A percentile compares a stretch with the other conserved stretches of the same genome.
Conservation (phyloP, 768 basidiomycete species). For the Phylloporus arenicola region DNA sequence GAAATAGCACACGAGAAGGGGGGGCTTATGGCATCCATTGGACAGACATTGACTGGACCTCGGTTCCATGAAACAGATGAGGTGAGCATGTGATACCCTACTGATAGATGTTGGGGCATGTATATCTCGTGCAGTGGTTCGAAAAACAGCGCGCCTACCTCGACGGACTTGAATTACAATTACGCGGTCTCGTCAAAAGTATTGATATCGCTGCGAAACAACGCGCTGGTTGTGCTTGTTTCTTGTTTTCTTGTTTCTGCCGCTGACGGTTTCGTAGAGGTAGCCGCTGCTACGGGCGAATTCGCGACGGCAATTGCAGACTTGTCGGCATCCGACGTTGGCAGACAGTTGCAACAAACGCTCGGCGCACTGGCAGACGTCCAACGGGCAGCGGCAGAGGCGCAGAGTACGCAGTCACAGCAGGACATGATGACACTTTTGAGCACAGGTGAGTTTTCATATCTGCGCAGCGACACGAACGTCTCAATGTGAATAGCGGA, state of each 20-base stretch:
- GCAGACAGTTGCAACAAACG: constrained; percentile 63
- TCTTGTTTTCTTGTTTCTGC: not conserved
- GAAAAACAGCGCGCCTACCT: constrained; percentile 81
- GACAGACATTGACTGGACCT: constrained; percentile 71
- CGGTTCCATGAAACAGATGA: constrained; percentile 88
- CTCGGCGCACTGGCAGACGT: constrained; percentile 70
- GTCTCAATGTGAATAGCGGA: constrained; percentile 46
- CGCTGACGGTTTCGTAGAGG: constrained; percentile 39
- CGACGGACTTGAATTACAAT: constrained; percentile 85
- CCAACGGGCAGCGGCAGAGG: constrained; percentile 65
- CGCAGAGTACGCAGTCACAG: constrained; percentile 69
- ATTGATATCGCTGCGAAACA: constrained; percentile 84
- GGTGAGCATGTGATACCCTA: constrained; percentile 33
- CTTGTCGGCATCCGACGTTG: constrained; percentile 72
- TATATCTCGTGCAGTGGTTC: constrained; percentile 68
- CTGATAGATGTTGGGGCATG: not conserved
- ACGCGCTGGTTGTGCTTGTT: constrained; percentile 51
- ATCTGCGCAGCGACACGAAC: not conserved
- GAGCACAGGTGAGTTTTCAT: constrained; percentile 51
- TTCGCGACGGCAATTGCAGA: constrained; percentile 69
- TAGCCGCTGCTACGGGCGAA: constrained; percentile 67
- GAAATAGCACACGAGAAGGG: constrained; percentile 74
- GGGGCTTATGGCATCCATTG: constrained; percentile 79
- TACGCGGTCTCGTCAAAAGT: constrained; percentile 80
- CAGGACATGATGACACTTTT: constrained; percentile 79